Conservation (phyloP, 2,329 filamentous ascomycete species). For the Sclerotinia minor region DNA sequence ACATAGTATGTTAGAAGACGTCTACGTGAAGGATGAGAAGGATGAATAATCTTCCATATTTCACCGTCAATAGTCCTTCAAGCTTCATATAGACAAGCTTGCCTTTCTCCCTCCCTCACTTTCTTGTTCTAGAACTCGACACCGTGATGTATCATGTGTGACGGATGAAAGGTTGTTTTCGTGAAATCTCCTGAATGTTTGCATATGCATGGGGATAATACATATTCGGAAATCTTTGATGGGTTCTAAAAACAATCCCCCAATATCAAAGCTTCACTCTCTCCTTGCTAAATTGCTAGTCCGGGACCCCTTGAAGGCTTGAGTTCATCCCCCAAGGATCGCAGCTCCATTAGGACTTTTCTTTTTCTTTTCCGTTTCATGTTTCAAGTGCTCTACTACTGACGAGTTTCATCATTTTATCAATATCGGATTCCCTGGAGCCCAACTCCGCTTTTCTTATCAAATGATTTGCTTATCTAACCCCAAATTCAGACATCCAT, state of each 20-base stretch:
- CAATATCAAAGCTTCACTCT: neutral
- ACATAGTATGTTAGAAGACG: neutral
- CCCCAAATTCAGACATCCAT: too few species aligned
- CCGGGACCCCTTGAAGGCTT: too few species aligned
- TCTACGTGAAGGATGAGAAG: neutral
- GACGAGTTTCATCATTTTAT: too few species aligned
- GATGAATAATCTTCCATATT: neutral
- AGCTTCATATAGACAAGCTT: neutral
- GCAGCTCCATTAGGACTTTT: conserved; percentile 1
- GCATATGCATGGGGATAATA: neutral
- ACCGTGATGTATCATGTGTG: neutral
- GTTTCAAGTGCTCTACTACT: neutral
- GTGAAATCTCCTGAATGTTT: neutral
- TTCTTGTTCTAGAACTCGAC: neutral
- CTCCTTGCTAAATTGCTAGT: neutral
- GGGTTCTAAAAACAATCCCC: neutral
- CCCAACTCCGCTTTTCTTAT: conserved; percentile 8
- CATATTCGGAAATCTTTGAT: neutral
- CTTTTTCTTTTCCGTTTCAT: conserved; percentile 12
- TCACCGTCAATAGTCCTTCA: neutral
- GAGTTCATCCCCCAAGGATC: neutral
- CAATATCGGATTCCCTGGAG: neutral
- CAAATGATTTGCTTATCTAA: neutral
- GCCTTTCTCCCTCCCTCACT: neutral
- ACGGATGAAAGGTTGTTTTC: neutral